A percentile compares a stretch with the other conserved stretches of the same genome.
Conservation (phyloP, 1,284 basidiomycete species). For the Naganishia albida region DNA sequence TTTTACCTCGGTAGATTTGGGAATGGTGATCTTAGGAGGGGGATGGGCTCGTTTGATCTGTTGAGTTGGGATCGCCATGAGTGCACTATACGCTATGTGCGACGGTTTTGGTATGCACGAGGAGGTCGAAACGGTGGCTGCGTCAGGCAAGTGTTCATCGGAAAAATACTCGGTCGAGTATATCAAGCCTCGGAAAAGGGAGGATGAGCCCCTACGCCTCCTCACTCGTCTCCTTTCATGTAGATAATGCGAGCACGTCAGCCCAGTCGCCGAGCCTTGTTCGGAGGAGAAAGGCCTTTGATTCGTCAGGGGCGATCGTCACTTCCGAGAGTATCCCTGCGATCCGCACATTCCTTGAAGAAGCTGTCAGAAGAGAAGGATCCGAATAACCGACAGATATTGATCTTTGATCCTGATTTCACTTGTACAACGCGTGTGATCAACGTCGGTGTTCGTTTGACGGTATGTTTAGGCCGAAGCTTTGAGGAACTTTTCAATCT, state of each 20-base stretch:
- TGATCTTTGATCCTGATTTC: not conserved
- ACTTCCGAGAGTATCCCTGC: not conserved
- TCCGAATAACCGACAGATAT: not conserved
- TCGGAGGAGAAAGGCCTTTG: not conserved
- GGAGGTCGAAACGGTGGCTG: not conserved
- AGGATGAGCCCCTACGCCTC: no score
- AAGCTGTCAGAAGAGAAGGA: not conserved
- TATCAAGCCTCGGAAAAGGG: not conserved
- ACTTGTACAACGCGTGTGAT: not conserved
- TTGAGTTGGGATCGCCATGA: not conserved
- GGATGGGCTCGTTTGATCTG: not conserved
- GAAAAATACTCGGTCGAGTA: not conserved
- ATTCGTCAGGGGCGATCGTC: not conserved
- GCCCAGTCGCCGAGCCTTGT: not conserved
- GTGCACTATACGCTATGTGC: not conserved
- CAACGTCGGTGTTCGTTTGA: not conserved
- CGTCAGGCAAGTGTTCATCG: not conserved
- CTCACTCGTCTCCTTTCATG: no score
- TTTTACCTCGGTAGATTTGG: not conserved
- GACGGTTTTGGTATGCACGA: not conserved
- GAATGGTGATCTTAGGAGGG: not conserved
- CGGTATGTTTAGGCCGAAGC: not conserved
- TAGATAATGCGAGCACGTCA: not conserved
- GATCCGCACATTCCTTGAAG: not conserved
- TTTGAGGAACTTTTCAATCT: slow-evolving; percentile 31